A percentile compares a stretch with the other conserved stretches of the same genome.
Conservation (phyloP, 1,284 basidiomycete genomes). For the Phellinidium pouzarii region DNA sequence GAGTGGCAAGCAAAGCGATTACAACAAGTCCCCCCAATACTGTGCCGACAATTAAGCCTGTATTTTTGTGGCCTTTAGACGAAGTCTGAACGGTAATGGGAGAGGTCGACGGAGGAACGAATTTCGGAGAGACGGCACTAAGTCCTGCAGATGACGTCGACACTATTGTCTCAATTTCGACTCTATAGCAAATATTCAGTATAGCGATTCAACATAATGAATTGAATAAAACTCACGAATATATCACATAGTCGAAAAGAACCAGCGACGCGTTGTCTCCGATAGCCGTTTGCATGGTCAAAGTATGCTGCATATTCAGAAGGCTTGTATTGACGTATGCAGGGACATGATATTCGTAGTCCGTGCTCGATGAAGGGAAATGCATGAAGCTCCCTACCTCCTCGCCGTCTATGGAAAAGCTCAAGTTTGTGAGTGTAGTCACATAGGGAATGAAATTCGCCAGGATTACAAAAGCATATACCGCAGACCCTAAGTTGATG, state of each 20-base stretch:
- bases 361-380: background rate
- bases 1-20: no score
- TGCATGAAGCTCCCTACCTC: constrained; percentile 12
- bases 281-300: constrained; percentile 7
- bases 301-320: constrained; percentile 1
- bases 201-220: no score
- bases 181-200: no score
- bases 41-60: no score
- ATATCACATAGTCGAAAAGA: constrained; percentile 12
- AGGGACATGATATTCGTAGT: constrained; percentile 11
- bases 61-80: no score
- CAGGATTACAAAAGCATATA: constrained; percentile 16
- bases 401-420: constrained; percentile 12
- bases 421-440: constrained; percentile 2
- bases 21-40: no score
- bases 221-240: constrained; percentile 12
- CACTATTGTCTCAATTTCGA: no score
- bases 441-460: constrained; percentile 1
- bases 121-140: no score
- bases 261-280: background rate
- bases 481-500: constrained; percentile 8
- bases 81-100: no score
- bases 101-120: no score
- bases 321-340: constrained; percentile 1
- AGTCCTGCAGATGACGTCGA: no score